Conservation (phyloP, 805 yeast species). For the Saturnispora zaruensis region DNA sequence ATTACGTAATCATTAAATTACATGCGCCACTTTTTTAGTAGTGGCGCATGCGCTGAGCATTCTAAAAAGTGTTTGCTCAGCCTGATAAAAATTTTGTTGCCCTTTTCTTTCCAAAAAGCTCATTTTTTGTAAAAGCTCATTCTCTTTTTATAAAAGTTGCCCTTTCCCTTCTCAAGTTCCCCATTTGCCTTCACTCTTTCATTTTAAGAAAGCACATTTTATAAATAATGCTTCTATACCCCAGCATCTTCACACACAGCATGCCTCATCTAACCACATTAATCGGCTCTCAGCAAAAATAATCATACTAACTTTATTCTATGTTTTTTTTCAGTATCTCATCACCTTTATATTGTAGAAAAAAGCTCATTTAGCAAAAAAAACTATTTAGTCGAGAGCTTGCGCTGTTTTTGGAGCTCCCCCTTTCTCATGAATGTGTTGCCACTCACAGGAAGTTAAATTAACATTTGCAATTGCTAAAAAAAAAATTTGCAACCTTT, state of each 20-base stretch:
- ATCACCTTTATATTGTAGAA: background rate
- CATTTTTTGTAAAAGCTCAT: background rate
- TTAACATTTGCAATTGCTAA: background rate
- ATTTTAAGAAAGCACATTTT: no score
- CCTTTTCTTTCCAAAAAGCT: background rate
- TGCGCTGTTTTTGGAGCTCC: background rate
- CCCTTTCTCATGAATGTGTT: background rate
- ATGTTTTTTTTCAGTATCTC: background rate
- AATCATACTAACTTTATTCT: background rate
- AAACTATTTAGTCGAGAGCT: background rate
- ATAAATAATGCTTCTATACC: no score
- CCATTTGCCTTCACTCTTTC: no score
- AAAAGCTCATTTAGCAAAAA: background rate
- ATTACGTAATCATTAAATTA: no score
- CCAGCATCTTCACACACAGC: no score
- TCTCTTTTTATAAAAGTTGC: background rate
- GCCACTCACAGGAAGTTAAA: background rate
- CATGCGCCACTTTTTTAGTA: background rate
- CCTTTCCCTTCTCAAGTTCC: background rate
- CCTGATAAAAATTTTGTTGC: no score
- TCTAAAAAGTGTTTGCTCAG: no score
- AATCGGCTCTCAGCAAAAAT: no score
- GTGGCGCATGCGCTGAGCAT: background rate
- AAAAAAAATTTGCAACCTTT: background rate
- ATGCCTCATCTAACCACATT: no score